phyloP scores from a whole-genome alignment of 2,329 filamentous ascomycete genomes.

The Colletotrichum tamarilloi region DNA sequence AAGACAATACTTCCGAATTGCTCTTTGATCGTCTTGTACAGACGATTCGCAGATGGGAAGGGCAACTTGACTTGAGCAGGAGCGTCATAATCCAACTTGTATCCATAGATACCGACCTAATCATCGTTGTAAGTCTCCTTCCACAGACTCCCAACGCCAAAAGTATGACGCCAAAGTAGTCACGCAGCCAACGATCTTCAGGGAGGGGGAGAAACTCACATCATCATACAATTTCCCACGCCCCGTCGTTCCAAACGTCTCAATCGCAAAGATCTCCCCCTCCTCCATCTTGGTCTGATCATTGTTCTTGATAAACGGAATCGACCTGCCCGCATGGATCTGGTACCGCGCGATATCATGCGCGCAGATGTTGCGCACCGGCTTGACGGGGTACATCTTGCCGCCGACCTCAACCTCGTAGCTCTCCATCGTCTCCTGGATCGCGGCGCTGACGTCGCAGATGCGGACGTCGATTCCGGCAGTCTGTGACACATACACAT shows the following conservation, averaged over 20 bases:
- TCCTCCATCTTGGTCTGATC: slow-evolving; percentile 98
- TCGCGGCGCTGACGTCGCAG: slow-evolving; percentile 83
- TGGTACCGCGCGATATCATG: slow-evolving; percentile 91
- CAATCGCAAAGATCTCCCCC: slow-evolving; percentile 93
- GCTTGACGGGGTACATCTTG: slow-evolving; percentile 81
- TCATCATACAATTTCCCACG: slow-evolving; percentile 90
- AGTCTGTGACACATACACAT: not conserved
- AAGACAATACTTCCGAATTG: slow-evolving; percentile 73
- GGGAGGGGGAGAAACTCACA: no score
- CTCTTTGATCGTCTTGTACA: slow-evolving; percentile 69
- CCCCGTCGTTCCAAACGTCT: slow-evolving; percentile 95
- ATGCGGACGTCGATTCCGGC: slow-evolving; percentile 93
- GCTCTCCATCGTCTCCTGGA: slow-evolving; percentile 94
- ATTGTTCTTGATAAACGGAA: slow-evolving; percentile 90
- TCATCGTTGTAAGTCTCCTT: not conserved
- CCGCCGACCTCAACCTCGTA: slow-evolving; percentile 89
- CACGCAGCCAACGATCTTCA: no score
- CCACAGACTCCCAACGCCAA: no score
- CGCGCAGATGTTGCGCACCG: slow-evolving; percentile 87
- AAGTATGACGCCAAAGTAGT: no score
- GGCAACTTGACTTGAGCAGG: slow-evolving; percentile 48
- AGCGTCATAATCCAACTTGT: slow-evolving; percentile 54
- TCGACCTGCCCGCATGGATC: slow-evolving; percentile 93
- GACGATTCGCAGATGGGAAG: slow-evolving; percentile 64
- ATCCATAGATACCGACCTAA: slow-evolving; percentile 63